Base-by-base conservation (phyloP, 139 green algal species). In the Tetradesmus obliquus region DNA sequence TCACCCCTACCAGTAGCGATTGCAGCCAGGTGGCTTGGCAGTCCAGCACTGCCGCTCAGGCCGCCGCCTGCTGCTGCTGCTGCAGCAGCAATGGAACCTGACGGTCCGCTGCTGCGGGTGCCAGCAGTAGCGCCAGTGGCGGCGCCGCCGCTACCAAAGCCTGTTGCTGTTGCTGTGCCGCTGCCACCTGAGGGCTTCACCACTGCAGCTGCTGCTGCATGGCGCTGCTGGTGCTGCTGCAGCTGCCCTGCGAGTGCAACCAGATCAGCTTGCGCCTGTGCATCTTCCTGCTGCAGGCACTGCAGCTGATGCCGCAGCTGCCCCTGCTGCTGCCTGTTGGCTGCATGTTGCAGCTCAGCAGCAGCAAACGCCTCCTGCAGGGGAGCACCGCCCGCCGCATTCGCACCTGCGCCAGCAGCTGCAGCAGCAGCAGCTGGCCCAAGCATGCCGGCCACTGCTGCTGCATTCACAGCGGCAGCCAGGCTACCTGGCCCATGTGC, bases 401-500 rank as follows among this genome's bases (percentile, higher is more conserved):
- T 19, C 19, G 62, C 62, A 72, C 66, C 66, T 24, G 66, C 66
- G n/a, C 15, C 17, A 20, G 84, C 84, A 53, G 62, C 54, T 3
- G 24, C 84, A 81, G 84, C 19, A n/a, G 24, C 84, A 81, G 84
- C 19, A n/a, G 13, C 79, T 51, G n/a, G 24, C 10, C 32, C n/a
- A 6, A 82, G 62, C 84, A 89, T 81, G 32, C 55, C 20, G 2
- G 60, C 32, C 12, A 55, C 19, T 10, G 66, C 66, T 76, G 79
- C 79, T 58, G 79, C 79, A 20, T 54, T 55, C 12, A 84, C 79
- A 55, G 79, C 79, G 0, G 72, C 72, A 76, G 72, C 87, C n/a
- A 86, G 54, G 12, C 86, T 72, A 71, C 72, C 87, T 32, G 87
- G 12, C 85, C 69, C 87, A 57, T 84, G 87, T 53, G 3, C 54